Evolutionary conservation across 1,284 basidiomycete species (phyloP), one percentile per base, ranked within the genome.

Genomic region (Melampsora larici-populina): DNA sequence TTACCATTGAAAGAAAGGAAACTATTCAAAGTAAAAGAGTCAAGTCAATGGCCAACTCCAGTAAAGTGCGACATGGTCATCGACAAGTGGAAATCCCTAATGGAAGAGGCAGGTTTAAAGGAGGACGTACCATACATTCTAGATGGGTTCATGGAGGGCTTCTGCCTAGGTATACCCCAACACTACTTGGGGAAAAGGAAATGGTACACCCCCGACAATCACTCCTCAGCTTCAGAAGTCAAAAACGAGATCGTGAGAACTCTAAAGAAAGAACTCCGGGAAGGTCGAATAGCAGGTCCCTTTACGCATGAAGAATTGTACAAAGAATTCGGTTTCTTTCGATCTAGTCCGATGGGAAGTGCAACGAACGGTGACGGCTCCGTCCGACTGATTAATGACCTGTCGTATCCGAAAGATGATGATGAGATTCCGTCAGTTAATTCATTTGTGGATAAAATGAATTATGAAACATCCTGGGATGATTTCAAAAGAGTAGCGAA

Each of bases 401-500:
- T n/a, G n/a, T n/a, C n/a, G 9, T 36, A 36, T 36, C 9, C 9
- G 36, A 36, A 36, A 36, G 36, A 36, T 66, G 64, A 66, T 18
- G 24, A 24, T 2, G 15, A 15, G 5, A 36, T 58, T 1, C 49
- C 11, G 18, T 70, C 48, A 7, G 68, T 70, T 18, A 70, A 70
- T 18, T 70, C 24, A 21, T 48, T 69, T 31, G 67, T 69, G 33
- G 26, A 51, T 29, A 69, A 69, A 55, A 18, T 5, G 15, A 55
- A 70, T 31, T 70, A 55, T n/a, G 29, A 70, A 15, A 70, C 68
- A 2, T 55, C 68, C 3, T 70, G 68, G 49, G 68, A 70, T 15
- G 36, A 48, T 15, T 68, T 68, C 15, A 46, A 26, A 15, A 26
- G 26, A 8, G 66, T 68, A 5, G 31, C 66, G 24, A 40, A 2